A percentile compares a stretch with the other conserved stretches of the same genome.
phyloP scores from a whole-genome alignment of 139 green algal genomes.

The Chlamydomonas sphaeroides region DNA sequence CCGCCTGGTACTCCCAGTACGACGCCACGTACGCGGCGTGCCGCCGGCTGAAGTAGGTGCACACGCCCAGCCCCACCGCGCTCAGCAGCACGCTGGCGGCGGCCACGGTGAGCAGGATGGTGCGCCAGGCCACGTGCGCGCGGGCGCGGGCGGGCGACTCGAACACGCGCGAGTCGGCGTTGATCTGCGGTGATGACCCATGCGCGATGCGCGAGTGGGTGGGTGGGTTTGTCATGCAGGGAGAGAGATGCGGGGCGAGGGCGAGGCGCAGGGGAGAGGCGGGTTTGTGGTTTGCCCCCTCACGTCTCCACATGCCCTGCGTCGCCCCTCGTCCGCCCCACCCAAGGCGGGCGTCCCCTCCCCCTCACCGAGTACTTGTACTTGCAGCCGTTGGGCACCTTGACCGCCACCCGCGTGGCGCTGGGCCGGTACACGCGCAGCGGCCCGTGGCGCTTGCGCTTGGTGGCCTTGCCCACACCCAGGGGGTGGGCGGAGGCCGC shows the following conservation, averaged over 20 bases:
- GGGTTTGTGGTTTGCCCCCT: not conserved
- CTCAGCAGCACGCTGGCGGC: not conserved
- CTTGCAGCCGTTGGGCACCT: conserved; percentile 36
- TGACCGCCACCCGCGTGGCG: conserved; percentile 2
- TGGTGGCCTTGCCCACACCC: not conserved
- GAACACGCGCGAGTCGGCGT: conserved; percentile 10
- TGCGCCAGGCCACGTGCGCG: not conserved
- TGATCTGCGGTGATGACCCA: not conserved
- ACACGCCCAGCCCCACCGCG: not conserved
- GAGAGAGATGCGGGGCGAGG: too few species aligned
- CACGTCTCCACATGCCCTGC: too few species aligned
- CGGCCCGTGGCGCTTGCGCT: conserved; percentile 7
- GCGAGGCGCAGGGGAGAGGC: not conserved
- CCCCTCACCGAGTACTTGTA: conserved; percentile 28
- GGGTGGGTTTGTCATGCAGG: not conserved
- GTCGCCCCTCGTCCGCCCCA: too few species aligned
- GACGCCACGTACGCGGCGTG: conserved; percentile 15
- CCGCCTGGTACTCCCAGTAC: conserved; percentile 31
- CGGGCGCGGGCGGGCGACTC: not conserved
- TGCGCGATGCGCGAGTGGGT: too few species aligned
- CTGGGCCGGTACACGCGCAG: conserved; percentile 12
- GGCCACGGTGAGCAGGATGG: not conserved
- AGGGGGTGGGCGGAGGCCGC: too few species aligned
- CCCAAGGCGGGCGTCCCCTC: too few species aligned
- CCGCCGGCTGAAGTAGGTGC: conserved; percentile 7